Conservation (phyloP, 495 filamentous ascomycete species). For the Talaromyces stipitatus region DNA sequence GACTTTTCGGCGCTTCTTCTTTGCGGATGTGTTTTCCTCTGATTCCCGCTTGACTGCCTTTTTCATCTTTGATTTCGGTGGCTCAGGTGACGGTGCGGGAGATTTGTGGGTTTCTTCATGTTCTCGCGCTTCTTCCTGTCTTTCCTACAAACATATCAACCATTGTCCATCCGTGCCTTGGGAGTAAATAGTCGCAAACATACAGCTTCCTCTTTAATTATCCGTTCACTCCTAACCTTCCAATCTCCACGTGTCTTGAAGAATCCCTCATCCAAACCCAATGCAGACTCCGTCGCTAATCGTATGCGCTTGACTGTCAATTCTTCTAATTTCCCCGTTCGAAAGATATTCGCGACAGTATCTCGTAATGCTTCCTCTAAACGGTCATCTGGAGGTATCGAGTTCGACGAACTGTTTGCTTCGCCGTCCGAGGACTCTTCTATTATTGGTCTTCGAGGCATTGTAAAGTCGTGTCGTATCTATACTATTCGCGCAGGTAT, state of each 20-base stretch:
- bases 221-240: conserved; percentile 70
- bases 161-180: background rate
- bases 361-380: conserved; percentile 52
- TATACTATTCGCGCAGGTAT: background rate
- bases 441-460: conserved; percentile 28
- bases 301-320: conserved; percentile 74
- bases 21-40: conserved; percentile 12
- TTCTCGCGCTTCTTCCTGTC: conserved; percentile 21
- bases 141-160: conserved; percentile 14
- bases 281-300: conserved; percentile 53
- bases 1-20: conserved; percentile 13
- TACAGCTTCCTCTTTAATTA: conserved; percentile 69
- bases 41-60: conserved; percentile 9
- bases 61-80: conserved; percentile 24
- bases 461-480: conserved; percentile 7
- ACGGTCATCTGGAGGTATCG: conserved; percentile 23
- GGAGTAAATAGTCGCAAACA: conserved; percentile 15
- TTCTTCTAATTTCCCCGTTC: conserved; percentile 48
- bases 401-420: conserved; percentile 12
- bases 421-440: conserved; percentile 28
- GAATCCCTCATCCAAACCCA: conserved; percentile 60
- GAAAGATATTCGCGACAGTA: conserved; percentile 50
- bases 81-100: background rate
- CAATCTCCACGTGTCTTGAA: conserved; percentile 58
- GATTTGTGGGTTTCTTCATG: background rate